Conservation (phyloP, 176 grass and related monocot species). For the Lolium perenne region DNA sequence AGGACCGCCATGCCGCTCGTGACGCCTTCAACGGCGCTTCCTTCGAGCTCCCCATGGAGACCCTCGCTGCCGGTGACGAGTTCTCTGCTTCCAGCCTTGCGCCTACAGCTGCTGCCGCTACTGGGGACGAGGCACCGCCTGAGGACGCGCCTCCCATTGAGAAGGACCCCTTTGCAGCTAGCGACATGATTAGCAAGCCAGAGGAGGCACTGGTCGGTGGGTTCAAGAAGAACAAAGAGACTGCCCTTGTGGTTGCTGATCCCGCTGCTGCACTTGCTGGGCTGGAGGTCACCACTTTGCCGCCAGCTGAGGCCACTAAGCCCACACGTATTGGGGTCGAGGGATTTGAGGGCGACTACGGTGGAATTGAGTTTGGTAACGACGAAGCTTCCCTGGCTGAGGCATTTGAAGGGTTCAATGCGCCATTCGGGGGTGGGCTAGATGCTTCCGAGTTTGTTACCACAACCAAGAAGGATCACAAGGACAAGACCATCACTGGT, state of each 20-base stretch:
- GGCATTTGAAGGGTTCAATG: conserved; percentile 92
- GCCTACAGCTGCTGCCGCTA: conserved; percentile 44
- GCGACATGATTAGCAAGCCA: conserved; percentile 83
- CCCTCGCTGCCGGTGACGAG: conserved; percentile 83
- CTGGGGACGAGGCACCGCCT: conserved; percentile 59
- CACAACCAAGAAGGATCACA: conserved; percentile 75
- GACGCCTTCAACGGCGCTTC: conserved; percentile 61
- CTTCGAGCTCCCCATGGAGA: conserved; percentile 89
- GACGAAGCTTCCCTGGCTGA: conserved; percentile 92
- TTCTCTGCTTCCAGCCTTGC: conserved; percentile 72
- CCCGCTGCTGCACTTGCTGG: conserved; percentile 81
- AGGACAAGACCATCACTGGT: conserved; percentile 70
- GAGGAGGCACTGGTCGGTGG: conserved; percentile 88
- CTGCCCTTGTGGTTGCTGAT: conserved; percentile 64
- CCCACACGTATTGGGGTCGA: conserved; percentile 89
- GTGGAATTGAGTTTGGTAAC: conserved; percentile 91
- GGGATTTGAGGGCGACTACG: conserved; percentile 97
- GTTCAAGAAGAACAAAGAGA: conserved; percentile 94
- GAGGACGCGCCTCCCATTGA: conserved; percentile 60
- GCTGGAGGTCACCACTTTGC: conserved; percentile 87
- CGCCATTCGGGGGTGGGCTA: conserved; percentile 93
- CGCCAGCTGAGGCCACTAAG: conserved; percentile 88
- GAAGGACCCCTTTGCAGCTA: conserved; percentile 95
- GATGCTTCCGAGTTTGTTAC: conserved; percentile 98
- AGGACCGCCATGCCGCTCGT: conserved; percentile 69